Conservation (phyloP, 2,329 filamentous ascomycete species). For the Capronia americana region DNA sequence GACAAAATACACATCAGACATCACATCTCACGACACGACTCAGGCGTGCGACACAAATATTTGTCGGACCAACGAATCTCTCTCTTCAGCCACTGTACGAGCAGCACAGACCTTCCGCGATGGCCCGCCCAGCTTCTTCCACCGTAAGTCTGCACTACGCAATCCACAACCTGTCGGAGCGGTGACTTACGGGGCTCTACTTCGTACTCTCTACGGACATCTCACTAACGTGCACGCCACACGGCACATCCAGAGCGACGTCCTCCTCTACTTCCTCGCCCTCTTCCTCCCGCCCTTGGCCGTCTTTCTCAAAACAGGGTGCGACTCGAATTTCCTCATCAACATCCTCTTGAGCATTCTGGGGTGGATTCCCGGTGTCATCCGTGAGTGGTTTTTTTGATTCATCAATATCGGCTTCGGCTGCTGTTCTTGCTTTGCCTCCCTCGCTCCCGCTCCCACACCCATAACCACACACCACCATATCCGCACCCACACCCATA, state of each 20-base stretch:
- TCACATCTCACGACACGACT: neutral
- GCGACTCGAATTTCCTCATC: constrained; percentile 84
- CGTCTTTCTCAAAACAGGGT: constrained; percentile 92
- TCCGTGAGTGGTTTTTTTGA: constrained; percentile 76
- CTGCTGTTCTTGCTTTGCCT: neutral
- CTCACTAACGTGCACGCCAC: neutral
- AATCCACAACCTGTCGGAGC: no score
- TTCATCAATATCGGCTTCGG: no score
- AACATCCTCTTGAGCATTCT: constrained; percentile 86
- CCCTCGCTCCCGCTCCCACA: neutral
- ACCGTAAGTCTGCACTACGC: constrained; percentile 12
- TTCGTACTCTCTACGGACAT: neutral
- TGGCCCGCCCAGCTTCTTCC: constrained; percentile 26
- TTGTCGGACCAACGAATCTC: neutral
- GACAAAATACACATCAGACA: neutral
- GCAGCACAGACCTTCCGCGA: neutral
- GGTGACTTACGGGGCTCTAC: no score
- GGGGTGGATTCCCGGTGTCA: constrained; percentile 79
- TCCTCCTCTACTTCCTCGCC: constrained; percentile 67
- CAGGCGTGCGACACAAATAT: no score
- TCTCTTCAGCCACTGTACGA: neutral
- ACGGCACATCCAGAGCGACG: constrained; percentile 30
- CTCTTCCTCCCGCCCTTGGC: constrained; percentile 86
- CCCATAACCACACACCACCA: neutral
- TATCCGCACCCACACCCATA: no score